Percentiles rank a stretch among this genome's conserved stretches.
Conservation (phyloP, 305 asterid genomes). For the Solanum hybrid region DNA sequence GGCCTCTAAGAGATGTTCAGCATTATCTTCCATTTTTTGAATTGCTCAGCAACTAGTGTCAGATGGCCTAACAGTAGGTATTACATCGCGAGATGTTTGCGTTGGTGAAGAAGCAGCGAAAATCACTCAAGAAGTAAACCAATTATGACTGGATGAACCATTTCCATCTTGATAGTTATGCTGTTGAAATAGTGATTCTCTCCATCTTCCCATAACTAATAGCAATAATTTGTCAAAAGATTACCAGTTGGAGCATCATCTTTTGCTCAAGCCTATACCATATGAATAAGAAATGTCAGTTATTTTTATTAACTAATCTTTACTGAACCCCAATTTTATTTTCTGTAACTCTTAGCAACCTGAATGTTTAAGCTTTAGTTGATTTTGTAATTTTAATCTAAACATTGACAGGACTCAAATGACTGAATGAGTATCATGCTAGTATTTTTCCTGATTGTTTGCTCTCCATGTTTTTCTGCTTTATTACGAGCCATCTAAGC, state of each 20-base stretch:
- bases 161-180: background rate
- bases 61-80: background rate
- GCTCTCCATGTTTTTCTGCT: background rate
- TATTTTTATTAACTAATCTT: background rate
- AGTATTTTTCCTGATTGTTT: background rate
- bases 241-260: background rate
- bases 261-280: background rate
- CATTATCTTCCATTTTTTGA: background rate
- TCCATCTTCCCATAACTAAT: background rate
- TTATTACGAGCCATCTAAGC: background rate
- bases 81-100: background rate
- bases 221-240: background rate
- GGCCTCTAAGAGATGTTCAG: background rate
- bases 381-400: background rate
- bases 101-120: background rate
- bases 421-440: background rate
- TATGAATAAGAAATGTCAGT: background rate
- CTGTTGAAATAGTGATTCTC: background rate
- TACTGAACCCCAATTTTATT: background rate
- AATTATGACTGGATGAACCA: background rate
- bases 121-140: background rate
- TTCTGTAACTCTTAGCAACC: background rate
- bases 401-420: background rate
- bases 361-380: background rate
- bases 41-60: background rate